These are phyloP conservation scores for Kwoniella sp. DNA, from an alignment of 768 basidiomycete species.

Conservation along the genomic window DNA sequence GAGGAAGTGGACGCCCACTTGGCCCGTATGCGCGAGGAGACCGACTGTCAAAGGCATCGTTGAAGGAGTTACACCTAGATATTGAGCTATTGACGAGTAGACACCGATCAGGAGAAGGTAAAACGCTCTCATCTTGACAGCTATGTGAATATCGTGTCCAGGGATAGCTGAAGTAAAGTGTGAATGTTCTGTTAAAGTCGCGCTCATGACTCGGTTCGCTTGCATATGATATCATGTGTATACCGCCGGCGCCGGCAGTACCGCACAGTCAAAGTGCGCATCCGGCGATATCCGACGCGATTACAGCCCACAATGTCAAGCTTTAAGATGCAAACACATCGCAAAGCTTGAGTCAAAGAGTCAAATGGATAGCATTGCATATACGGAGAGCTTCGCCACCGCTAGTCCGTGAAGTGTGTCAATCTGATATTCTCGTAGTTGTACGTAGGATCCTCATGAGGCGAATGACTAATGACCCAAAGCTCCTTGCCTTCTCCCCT, in stretches of 20 bases:
- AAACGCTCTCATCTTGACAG: background rate
- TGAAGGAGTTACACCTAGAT: background rate
- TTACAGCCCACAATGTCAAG: no score
- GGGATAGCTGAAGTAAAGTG: no score
- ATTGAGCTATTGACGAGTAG: background rate
- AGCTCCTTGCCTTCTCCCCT: conserved; percentile 14
- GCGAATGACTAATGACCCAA: conserved; percentile 28
- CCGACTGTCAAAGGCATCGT: conserved; percentile 5
- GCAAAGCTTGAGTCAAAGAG: no score
- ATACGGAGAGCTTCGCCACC: background rate
- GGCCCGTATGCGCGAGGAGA: conserved; percentile 9
- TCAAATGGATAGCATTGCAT: no score
- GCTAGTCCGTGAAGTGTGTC: conserved; percentile 19
- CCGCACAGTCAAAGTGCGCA: no score
- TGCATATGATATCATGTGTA: no score
- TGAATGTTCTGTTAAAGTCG: no score
- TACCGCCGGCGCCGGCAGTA: no score
- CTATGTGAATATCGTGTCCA: no score
- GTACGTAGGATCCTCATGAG: conserved; percentile 32
- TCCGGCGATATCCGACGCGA: no score
- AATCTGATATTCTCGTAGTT: conserved; percentile 32
- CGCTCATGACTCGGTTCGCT: no score
- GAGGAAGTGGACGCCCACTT: conserved; percentile 9
- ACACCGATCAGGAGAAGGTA: background rate
- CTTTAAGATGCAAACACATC: no score